Conservation (phyloP, 2,329 filamentous ascomycete genomes). For the Amauroascus verrucosus region DNA sequence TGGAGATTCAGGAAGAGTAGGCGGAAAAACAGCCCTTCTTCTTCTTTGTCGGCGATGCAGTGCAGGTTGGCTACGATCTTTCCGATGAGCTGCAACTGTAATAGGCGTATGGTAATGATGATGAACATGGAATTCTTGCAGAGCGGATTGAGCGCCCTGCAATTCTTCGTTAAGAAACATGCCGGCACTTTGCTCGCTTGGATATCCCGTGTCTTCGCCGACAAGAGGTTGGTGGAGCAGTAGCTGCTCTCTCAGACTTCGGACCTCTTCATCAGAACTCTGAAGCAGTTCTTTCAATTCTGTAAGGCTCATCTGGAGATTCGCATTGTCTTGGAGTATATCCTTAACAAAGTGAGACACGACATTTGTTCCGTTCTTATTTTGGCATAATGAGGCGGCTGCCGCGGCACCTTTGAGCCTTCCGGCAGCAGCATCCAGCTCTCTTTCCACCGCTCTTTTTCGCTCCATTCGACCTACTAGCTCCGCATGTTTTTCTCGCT, state of each 20-base stretch:
- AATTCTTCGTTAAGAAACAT: slow-evolving; percentile 62
- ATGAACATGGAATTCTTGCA: slow-evolving; percentile 80
- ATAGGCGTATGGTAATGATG: slow-evolving; percentile 77
- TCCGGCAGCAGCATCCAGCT: slow-evolving; percentile 68
- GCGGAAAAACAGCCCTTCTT: slow-evolving; percentile 51
- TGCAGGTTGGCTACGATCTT: slow-evolving; percentile 41
- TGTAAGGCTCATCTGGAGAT: slow-evolving; percentile 79
- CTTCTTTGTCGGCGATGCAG: slow-evolving; percentile 55
- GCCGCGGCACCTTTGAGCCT: slow-evolving; percentile 73
- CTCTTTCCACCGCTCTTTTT: slow-evolving; percentile 68
- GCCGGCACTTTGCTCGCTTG: slow-evolving; percentile 30
- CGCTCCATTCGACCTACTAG: slow-evolving; percentile 74
- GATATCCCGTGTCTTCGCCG: slow-evolving; percentile 20
- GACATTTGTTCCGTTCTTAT: slow-evolving; percentile 54
- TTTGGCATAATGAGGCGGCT: slow-evolving; percentile 51
- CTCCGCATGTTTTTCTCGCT: slow-evolving; percentile 71
- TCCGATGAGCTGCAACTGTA: slow-evolving; percentile 38
- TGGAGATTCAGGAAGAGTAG: slow-evolving; percentile 37
- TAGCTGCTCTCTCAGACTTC: slow-evolving; percentile 72
- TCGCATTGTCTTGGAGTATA: slow-evolving; percentile 89
- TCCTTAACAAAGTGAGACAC: slow-evolving; percentile 96
- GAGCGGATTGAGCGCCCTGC: slow-evolving; percentile 40
- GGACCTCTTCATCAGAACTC: slow-evolving; percentile 89
- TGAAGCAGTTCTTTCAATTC: slow-evolving; percentile 85
- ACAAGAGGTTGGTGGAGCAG: slow-evolving; percentile 55